Base-by-base conservation (phyloP, 1,284 basidiomycete genomes). In the Boletus calvinii region DNA sequence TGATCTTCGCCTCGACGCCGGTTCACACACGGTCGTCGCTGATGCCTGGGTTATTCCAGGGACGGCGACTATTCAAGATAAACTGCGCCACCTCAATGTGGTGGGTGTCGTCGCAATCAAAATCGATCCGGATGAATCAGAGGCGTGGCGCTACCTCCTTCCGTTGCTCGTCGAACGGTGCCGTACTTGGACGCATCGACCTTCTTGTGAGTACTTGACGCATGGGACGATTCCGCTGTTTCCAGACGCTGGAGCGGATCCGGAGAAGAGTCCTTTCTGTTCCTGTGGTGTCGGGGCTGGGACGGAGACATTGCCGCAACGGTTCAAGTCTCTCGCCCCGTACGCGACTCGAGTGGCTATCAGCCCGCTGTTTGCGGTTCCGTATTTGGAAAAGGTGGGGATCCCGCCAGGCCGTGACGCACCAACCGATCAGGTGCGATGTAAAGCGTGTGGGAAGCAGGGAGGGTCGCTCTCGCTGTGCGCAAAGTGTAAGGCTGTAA, bases 111-210 rank as follows among this genome's bases (percentile, higher is more conserved):
- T 58, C 20, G 20, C 34, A 17, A 48, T 55, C 26, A 55, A 53
- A 37, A 34, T 65, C 0, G 64, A 55, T 22, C 13, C 29, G 7
- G 46, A 66, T 4, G 77, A 76, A 52, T 59, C 70, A 24, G 50
- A 55, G 12, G 70, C 69, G 1, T 83, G 80, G 80, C 75, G 75
- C 48, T 63, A 73, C 48, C 62, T 81, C 9, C 59, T 82, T 0
- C 78, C 79, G 5, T 67, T 69, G 6, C 56, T 78, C 26, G 72
- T 70, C 6, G 81, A 84, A 57, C 75, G 81, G 12, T 81, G 78
- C 54, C 72, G 81, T 18, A 70, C 65, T 0, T 83, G 81, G 81
- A 59, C 59, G 13, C 81, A 84, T 59, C 62, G 56, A 10, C 17
- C 61, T 9, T 63, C 62, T 29, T 84, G 81, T 67, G 74, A 75